These are phyloP conservation scores for Teunomyces aglyptinius DNA, from an alignment of 805 yeast genomes.

Conservation along the genomic window DNA sequence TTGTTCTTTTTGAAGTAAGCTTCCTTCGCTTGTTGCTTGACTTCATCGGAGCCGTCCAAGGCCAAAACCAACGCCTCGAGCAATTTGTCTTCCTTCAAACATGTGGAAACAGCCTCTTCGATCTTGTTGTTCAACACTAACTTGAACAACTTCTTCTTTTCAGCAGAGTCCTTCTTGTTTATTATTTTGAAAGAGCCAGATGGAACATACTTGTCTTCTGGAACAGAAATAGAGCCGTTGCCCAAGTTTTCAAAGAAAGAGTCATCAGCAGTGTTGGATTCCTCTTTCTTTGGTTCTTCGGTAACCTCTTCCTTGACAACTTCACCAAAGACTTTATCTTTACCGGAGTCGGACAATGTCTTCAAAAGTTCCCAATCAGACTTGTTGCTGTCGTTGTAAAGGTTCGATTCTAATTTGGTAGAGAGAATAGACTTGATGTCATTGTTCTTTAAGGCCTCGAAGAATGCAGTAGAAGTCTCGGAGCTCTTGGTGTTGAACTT, in stretches of 20 bases:
- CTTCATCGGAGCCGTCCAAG: constrained; percentile 54
- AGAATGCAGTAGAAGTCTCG: constrained; percentile 40
- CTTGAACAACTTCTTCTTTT: constrained; percentile 42
- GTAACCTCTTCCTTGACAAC: constrained; percentile 10
- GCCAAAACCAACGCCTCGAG: constrained; percentile 84
- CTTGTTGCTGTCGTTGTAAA: constrained; percentile 39
- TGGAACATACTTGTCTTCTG: constrained; percentile 1
- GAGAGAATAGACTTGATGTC: constrained; percentile 57
- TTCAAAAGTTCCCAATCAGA: constrained; percentile 68
- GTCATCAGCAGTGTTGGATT: constrained; percentile 17
- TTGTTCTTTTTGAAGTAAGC: constrained; percentile 66
- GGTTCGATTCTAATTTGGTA: constrained; percentile 42
- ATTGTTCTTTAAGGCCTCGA: constrained; percentile 54
- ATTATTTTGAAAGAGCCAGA: constrained; percentile 49
- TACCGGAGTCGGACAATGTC: constrained; percentile 51
- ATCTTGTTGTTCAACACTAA: constrained; percentile 59
- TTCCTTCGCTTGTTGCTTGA: constrained; percentile 66
- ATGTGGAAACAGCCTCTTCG: constrained; percentile 63
- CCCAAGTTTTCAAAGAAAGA: constrained; percentile 41
- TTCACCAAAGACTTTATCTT: constrained; percentile 42
- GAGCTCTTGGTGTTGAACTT: constrained; percentile 41
- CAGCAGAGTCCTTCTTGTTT: constrained; percentile 32
- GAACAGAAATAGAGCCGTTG: constrained; percentile 14
- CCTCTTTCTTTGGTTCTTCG: constrained; percentile 8
- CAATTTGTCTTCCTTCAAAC: constrained; percentile 61